A percentile compares a stretch with the other conserved stretches of the same genome.
Evolutionary conservation across 1,139 yeast genomes (phyloP).

Genomic region (Maudiozyma humilis): DNA sequence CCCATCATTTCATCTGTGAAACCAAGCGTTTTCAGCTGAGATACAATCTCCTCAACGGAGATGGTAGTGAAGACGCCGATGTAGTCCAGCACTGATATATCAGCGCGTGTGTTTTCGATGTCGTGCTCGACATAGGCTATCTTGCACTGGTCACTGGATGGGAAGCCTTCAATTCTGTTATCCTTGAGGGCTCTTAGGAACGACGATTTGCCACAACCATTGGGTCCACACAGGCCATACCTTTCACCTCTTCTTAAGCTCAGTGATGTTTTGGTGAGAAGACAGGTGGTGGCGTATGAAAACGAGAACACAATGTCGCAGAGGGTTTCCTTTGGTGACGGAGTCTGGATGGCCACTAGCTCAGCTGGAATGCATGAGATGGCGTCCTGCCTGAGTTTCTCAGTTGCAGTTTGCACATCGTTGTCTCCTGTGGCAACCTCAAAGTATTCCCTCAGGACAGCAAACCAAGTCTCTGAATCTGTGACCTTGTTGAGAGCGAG

Average conservation of each 20-base stretch:
- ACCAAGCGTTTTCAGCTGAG: slow-evolving; percentile 79
- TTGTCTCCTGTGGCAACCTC: too few relatives aligned
- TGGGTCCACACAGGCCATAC: slow-evolving; percentile 99
- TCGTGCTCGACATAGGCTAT: slow-evolving; percentile 99
- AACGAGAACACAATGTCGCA: slow-evolving; percentile 99
- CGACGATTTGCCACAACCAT: slow-evolving; percentile 99
- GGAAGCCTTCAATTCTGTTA: slow-evolving; percentile 99
- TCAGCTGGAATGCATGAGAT: too few relatives aligned
- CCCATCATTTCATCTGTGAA: slow-evolving; percentile 85
- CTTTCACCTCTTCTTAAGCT: slow-evolving; percentile 99
- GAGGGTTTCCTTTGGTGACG: slow-evolving; percentile 39
- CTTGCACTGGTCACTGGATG: slow-evolving; percentile 95
- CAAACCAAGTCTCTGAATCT: too few relatives aligned
- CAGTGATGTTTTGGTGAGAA: slow-evolving; percentile 97
- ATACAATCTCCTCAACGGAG: slow-evolving; percentile 59
- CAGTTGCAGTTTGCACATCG: too few relatives aligned
- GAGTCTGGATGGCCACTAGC: too few relatives aligned
- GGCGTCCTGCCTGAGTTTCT: too few relatives aligned
- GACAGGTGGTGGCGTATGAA: slow-evolving; percentile 99
- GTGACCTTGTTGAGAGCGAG: too few relatives aligned
- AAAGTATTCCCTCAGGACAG: too few relatives aligned
- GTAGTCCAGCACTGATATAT: slow-evolving; percentile 84
- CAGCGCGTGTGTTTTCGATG: slow-evolving; percentile 96
- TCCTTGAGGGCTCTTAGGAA: slow-evolving; percentile 99
- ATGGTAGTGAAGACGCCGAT: slow-evolving; percentile 82